These are phyloP conservation scores for Lachnum nothofagi DNA, from an alignment of 2,329 filamentous ascomycete genomes.

Conservation along the genomic window DNA sequence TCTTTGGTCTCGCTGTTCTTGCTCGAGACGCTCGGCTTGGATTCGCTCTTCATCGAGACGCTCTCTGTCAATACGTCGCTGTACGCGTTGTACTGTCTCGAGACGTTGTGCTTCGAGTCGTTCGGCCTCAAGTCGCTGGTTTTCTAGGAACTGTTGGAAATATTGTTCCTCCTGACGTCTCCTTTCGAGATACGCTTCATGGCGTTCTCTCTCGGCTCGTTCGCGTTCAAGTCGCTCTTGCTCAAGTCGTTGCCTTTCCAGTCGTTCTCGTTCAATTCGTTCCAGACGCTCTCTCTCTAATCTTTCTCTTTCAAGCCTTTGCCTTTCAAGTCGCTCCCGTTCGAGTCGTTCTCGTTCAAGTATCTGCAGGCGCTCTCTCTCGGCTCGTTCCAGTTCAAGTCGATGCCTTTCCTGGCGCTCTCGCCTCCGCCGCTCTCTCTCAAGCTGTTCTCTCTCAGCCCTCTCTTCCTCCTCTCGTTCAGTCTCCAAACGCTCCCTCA, in stretches of 20 bases:
- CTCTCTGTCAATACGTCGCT: no score
- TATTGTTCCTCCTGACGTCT: no score
- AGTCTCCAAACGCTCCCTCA: neutral
- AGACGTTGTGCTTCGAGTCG: no score
- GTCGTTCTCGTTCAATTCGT: conserved; percentile 3
- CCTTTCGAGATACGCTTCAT: no score
- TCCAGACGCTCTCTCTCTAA: neutral
- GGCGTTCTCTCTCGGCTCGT: no score
- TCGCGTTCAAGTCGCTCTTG: no score
- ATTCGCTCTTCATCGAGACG: no score
- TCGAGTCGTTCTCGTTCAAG: conserved; percentile 1
- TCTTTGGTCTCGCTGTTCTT: no score
- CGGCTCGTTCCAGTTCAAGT: neutral
- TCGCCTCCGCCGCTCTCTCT: neutral
- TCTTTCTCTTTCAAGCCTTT: neutral
- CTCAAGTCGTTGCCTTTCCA: conserved; percentile 2
- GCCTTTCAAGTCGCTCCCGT: neutral
- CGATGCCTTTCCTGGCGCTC: neutral
- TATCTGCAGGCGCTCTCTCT: neutral
- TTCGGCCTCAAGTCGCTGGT: no score
- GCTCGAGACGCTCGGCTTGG: no score
- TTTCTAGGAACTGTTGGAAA: no score
- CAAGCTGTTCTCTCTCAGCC: neutral
- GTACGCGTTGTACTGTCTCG: no score
- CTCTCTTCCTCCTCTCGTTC: neutral